Evolutionary conservation across 1,284 basidiomycete genomes (phyloP), one percentile per base, ranked within the genome.

Genomic region (Veloporphyrellus conicus): DNA sequence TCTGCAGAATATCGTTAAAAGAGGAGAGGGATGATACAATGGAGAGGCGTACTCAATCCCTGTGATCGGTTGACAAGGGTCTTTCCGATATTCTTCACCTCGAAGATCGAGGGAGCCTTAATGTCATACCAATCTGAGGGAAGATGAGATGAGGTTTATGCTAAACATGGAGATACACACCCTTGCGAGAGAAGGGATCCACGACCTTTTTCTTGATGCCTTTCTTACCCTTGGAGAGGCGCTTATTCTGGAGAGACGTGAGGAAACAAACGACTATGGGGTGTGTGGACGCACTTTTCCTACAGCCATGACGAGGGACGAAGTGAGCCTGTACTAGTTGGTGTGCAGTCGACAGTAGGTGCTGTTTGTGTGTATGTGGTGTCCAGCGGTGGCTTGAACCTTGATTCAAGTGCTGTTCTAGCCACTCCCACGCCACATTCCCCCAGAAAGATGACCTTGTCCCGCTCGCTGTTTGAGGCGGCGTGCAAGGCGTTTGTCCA

Each of bases 131-230:
- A 99, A 68, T 99, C 93, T 94, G 59, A n/a, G 36, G 20, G 33
- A 15, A 5, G 22, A 20, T 56, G 40, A 53, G 45, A 50, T 25
- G 22, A 16, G 6, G 31, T 29, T 27, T 31, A n/a, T 7, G 8
- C 16, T 11, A 29, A n/a, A 54, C 11, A 43, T 8, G 31, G 20
- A 32, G 19, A 58, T 38, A 50, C 72, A 43, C 56, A 87, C 93
- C 95, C 80, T 99, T 99, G 77, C 95, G 88, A 63, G 95, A 87
- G 90, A 99, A 98, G 62, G 96, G 93, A 82, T 99, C 96, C 62
- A 99, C 93, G 71, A 95, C 92, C 84, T 95, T 95, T 80, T 97
- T 96, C 87, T 95, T 96, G 79, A 96, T 86, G 71, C 94, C 93
- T 82, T 98, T 98, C 85, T 98, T 98, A 68, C 95, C 94, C 81